Conservation (phyloP, 768 basidiomycete species). For the Russula sp. region DNA sequence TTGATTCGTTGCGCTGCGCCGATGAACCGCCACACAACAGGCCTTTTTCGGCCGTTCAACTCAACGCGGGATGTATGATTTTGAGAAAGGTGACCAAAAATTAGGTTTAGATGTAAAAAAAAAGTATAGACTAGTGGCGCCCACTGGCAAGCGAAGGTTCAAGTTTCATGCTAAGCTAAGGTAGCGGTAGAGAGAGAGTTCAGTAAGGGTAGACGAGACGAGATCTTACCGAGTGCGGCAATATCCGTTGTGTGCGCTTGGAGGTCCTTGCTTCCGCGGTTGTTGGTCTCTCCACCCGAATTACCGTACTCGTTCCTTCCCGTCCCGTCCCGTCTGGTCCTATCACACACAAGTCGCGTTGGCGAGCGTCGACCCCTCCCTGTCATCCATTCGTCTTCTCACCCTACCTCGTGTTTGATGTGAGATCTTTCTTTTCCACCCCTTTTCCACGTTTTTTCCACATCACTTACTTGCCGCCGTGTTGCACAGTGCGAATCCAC, state of each 20-base stretch:
- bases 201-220: not conserved
- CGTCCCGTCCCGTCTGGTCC: not conserved
- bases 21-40: conserved; percentile 7
- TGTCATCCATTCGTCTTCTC: not conserved
- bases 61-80: not conserved
- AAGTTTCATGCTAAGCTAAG: conserved; percentile 15
- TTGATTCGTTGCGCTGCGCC: not conserved
- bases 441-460: conserved; percentile 6
- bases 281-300: not conserved
- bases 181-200: no score
- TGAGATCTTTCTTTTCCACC: conserved; percentile 8
- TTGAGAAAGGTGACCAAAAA: conserved; percentile 8
- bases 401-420: conserved; percentile 11
- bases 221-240: conserved; percentile 4
- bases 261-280: not conserved
- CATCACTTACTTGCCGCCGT: conserved; percentile 5
- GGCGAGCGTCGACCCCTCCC: not conserved
- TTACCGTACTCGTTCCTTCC: not conserved
- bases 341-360: not conserved
- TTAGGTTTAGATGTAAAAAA: conserved; percentile 6
- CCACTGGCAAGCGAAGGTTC: conserved; percentile 6
- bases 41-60: not conserved
- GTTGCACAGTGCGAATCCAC: conserved; percentile 29
- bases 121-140: conserved; percentile 11
- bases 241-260: conserved; percentile 3